These are phyloP conservation scores for Sphagnurus paluster DNA, from an alignment of 1,284 basidiomycete genomes.

Conservation along the genomic window DNA sequence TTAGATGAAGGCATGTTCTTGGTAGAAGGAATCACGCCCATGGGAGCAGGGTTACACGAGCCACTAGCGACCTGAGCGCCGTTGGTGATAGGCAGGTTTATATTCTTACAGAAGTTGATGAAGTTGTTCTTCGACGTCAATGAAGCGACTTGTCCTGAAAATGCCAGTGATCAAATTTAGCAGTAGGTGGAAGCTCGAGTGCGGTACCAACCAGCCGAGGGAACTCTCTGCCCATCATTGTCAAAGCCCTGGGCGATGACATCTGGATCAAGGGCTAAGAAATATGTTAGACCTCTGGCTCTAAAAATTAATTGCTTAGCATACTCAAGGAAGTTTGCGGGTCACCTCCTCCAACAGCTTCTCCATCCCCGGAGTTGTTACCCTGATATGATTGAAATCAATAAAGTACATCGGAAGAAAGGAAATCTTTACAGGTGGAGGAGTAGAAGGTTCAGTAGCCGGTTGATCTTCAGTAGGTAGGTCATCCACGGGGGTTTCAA, in stretches of 20 bases:
- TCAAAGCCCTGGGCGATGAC: slow-evolving; percentile 53
- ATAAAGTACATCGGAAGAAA: neutral
- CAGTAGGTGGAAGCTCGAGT: neutral
- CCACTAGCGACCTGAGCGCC: slow-evolving; percentile 56
- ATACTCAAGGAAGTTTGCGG: slow-evolving; percentile 37
- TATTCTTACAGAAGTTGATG: slow-evolving; percentile 63
- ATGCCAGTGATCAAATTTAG: neutral
- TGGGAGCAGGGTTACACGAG: slow-evolving; percentile 64
- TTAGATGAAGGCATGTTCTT: slow-evolving; percentile 59
- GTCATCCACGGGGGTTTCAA: too few species aligned
- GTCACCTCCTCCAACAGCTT: neutral
- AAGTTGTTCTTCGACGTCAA: slow-evolving; percentile 68
- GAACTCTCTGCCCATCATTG: slow-evolving; percentile 46
- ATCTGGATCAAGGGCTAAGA: slow-evolving; percentile 50
- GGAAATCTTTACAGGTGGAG: neutral
- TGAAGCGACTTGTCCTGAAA: slow-evolving; percentile 38
- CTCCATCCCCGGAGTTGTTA: slow-evolving; percentile 1
- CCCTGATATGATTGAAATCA: neutral
- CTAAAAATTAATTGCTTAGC: slow-evolving; percentile 12
- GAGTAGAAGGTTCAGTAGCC: too few species aligned
- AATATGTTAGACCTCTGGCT: slow-evolving; percentile 16
- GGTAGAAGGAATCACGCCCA: slow-evolving; percentile 53
- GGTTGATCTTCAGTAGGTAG: too few species aligned
- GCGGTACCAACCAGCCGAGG: slow-evolving; percentile 27
- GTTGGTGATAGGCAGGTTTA: slow-evolving; percentile 54